Conservation (phyloP, 1,284 basidiomycete genomes). For the Marasmius tenuissimus region DNA sequence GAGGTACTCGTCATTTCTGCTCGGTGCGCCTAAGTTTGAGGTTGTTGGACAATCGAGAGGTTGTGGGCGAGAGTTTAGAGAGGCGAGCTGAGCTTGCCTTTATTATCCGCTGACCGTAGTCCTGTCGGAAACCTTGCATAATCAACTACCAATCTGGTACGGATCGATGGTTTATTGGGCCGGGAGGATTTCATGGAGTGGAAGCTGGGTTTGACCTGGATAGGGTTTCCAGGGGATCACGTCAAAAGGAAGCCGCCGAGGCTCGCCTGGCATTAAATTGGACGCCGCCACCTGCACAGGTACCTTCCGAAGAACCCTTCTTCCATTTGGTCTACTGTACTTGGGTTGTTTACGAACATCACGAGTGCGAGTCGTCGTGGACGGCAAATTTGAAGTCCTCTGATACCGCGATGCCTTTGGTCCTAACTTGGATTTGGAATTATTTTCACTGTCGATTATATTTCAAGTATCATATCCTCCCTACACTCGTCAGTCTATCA, state of each 20-base stretch:
- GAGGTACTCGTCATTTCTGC: conserved; percentile 41
- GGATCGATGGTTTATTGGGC: conserved; percentile 34
- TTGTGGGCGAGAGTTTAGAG: conserved; percentile 38
- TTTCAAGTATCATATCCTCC: background rate
- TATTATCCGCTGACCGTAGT: conserved; percentile 35
- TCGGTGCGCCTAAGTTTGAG: conserved; percentile 42
- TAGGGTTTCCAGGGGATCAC: conserved; percentile 39
- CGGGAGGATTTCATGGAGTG: conserved; percentile 29
- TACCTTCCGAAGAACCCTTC: conserved; percentile 8
- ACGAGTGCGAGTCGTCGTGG: background rate
- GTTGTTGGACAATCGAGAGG: conserved; percentile 51
- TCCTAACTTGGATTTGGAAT: background rate
- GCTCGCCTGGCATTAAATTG: conserved; percentile 27
- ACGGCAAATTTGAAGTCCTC: background rate
- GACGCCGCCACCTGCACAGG: conserved; percentile 13
- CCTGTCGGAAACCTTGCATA: conserved; percentile 29
- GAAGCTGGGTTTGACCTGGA: conserved; percentile 22
- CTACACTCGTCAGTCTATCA: background rate
- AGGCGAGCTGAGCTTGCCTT: conserved; percentile 35
- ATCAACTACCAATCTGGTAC: conserved; percentile 32
- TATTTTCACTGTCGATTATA: background rate
- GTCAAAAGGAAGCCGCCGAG: conserved; percentile 34
- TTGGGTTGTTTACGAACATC: background rate
- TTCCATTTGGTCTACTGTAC: background rate
- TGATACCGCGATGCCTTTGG: background rate